Evolutionary conservation across 495 filamentous ascomycete genomes (phyloP), one percentile per base, ranked within the genome.

Genomic region (Penicillium malachiteum): DNA sequence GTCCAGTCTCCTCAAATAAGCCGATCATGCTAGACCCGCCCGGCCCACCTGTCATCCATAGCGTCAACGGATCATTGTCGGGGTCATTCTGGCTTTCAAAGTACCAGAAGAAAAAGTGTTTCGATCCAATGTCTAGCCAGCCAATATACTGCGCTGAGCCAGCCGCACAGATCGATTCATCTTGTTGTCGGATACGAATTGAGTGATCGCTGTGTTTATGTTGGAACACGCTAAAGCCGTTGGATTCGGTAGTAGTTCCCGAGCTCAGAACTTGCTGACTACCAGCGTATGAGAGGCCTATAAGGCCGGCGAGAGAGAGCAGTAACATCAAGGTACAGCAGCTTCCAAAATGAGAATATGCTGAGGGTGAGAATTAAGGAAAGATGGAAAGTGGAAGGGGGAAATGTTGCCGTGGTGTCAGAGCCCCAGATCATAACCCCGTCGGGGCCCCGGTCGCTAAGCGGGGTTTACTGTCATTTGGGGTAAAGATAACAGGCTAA

Each of bases 21-120:
- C 74, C 74, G 39, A 77, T 47, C 67, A 77, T 69, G 38, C 65
- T 68, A 1, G 71, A 72, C 6, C 57, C 55, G 2, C 78, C 78
- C 8, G 78, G 78, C 2, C 78, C 78, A 30, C 77, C 77, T 2
- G 78, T 86, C 65, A 84, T 77, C 83, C 82, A 86, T 8, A 84
- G 71, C 0, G 81, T 83, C 42, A 84, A 56, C 0, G 80, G 79
- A 33, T 81, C 81, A 16, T 66, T 69, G 3, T 42, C 21, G 1
- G 82, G 80, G 54, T 84, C 75, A 52, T 81, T 78, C 45, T 80
- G 73, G 21, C 78, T 71, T 58, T 84, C 81, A 55, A 84, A 85
- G 60, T 81, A 84, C 81, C 81, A 83, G 63, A 76, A 86, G 68
- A 86, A 86, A 37, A 85, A 74, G 58, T 85, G 84, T 0, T 55